Evolutionary conservation across 805 yeast genomes (phyloP).

Genomic region (Kluyveromyces dobzhanskii): DNA sequence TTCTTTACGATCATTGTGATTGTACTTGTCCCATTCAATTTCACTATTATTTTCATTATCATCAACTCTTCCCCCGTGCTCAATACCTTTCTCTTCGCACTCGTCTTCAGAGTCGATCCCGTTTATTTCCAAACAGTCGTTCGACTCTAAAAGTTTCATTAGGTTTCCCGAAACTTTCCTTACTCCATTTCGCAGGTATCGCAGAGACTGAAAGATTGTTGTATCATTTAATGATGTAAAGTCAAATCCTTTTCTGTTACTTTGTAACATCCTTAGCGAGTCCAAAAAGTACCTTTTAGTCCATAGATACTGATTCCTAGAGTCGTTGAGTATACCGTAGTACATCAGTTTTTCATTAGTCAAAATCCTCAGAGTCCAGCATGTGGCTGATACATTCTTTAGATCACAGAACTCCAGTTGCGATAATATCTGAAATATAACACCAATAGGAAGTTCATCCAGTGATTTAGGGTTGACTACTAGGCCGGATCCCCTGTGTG

Average conservation of each 20-base stretch:
- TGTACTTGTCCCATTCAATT: neutral
- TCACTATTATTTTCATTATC: neutral
- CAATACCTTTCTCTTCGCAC: neutral
- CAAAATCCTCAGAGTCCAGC: slow-evolving; percentile 17
- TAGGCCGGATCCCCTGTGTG: too few species aligned
- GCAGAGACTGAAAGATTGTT: slow-evolving; percentile 13
- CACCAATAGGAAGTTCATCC: slow-evolving; percentile 18
- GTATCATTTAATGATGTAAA: slow-evolving; percentile 8
- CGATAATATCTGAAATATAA: slow-evolving; percentile 18
- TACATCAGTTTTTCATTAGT: slow-evolving; percentile 19
- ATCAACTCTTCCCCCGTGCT: neutral
- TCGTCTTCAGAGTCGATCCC: slow-evolving; percentile 3
- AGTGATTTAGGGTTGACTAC: slow-evolving; percentile 6
- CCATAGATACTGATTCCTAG: slow-evolving; percentile 12
- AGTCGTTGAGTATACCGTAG: slow-evolving; percentile 9
- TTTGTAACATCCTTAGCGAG: slow-evolving; percentile 15
- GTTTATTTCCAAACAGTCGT: neutral
- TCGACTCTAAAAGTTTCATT: neutral
- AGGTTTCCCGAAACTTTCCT: neutral
- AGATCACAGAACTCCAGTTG: slow-evolving; percentile 18
- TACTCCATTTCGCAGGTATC: slow-evolving; percentile 3
- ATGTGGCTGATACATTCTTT: slow-evolving; percentile 14
- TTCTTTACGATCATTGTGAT: neutral
- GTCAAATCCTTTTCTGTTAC: slow-evolving; percentile 6
- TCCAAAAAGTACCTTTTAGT: slow-evolving; percentile 15